Evolutionary conservation across 2,329 filamentous ascomycete genomes (phyloP).

Genomic region (Tetracladium maxilliforme): DNA sequence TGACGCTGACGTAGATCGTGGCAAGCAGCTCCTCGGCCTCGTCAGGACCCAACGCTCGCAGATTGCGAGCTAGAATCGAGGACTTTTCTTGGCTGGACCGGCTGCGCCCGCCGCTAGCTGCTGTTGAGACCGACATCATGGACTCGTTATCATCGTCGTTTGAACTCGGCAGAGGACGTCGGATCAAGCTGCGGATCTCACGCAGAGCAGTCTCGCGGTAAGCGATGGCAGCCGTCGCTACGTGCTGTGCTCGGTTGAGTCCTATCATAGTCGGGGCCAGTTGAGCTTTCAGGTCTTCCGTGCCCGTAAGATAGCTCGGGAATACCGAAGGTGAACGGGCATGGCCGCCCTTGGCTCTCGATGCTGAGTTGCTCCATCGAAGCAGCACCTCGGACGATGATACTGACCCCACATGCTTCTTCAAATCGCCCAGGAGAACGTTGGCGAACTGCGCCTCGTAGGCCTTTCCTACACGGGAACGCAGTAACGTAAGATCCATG

Average conservation of each 20-base stretch:
- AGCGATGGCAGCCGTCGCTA: constrained; percentile 64
- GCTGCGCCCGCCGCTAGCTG: constrained; percentile 48
- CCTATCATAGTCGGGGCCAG: constrained; percentile 61
- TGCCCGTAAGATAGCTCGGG: constrained; percentile 66
- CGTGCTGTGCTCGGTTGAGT: constrained; percentile 67
- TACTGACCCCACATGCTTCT: constrained; percentile 63
- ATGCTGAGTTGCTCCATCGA: constrained; percentile 69
- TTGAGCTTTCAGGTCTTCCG: constrained; percentile 53
- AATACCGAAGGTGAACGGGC: constrained; percentile 45
- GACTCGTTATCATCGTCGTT: constrained; percentile 90
- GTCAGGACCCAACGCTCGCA: constrained; percentile 67
- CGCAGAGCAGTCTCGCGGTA: constrained; percentile 75
- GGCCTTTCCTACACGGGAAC: constrained; percentile 69
- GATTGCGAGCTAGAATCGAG: constrained; percentile 70
- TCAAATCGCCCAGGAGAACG: constrained; percentile 64
- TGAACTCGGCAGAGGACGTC: constrained; percentile 76
- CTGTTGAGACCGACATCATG: constrained; percentile 73
- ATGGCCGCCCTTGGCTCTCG: constrained; percentile 54
- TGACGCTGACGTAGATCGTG: constrained; percentile 73
- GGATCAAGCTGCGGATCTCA: constrained; percentile 76
- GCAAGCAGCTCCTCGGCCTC: constrained; percentile 75
- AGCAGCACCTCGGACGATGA: constrained; percentile 61
- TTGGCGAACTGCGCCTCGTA: constrained; percentile 73
- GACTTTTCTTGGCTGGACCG: constrained; percentile 80
- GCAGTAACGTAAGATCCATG: constrained; percentile 60